These are phyloP conservation scores for Colletotrichum filicis DNA, from an alignment of 2,329 filamentous ascomycete genomes.

Conservation along the genomic window DNA sequence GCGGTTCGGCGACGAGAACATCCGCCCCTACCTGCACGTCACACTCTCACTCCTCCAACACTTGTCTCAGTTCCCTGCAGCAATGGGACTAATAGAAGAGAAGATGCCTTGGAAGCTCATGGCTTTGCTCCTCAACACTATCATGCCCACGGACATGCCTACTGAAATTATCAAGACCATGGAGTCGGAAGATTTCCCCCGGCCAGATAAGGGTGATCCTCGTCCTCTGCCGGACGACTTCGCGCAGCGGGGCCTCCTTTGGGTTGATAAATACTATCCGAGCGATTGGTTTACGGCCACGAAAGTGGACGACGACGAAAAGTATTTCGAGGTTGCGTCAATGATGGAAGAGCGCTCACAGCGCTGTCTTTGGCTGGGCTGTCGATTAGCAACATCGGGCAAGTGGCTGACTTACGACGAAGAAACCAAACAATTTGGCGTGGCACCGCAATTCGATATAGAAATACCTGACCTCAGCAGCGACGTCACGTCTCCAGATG, in stretches of 20 bases:
- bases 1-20: neutral
- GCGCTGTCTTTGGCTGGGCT: conserved; percentile 68
- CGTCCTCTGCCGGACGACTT: conserved; percentile 77
- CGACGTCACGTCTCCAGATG: neutral
- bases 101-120: conserved; percentile 65
- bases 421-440: conserved; percentile 50
- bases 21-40: conserved; percentile 70
- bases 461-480: neutral
- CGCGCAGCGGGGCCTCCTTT: conserved; percentile 71
- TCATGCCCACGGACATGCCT: conserved; percentile 35
- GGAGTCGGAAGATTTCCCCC: conserved; percentile 57
- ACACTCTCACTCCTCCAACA: conserved; percentile 68
- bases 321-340: conserved; percentile 69
- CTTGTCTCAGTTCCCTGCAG: conserved; percentile 52
- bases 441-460: conserved; percentile 49
- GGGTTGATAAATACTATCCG: conserved; percentile 69
- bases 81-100: conserved; percentile 55
- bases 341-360: conserved; percentile 68
- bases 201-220: conserved; percentile 53
- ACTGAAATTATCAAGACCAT: conserved; percentile 34
- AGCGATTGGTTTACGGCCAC: conserved; percentile 66
- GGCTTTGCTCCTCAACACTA: conserved; percentile 51
- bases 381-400: conserved; percentile 53
- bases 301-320: conserved; percentile 73
- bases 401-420: conserved; percentile 60